Base-by-base conservation (phyloP, 1,284 basidiomycete genomes). In the Cryptococcus jaspeensis region DNA sequence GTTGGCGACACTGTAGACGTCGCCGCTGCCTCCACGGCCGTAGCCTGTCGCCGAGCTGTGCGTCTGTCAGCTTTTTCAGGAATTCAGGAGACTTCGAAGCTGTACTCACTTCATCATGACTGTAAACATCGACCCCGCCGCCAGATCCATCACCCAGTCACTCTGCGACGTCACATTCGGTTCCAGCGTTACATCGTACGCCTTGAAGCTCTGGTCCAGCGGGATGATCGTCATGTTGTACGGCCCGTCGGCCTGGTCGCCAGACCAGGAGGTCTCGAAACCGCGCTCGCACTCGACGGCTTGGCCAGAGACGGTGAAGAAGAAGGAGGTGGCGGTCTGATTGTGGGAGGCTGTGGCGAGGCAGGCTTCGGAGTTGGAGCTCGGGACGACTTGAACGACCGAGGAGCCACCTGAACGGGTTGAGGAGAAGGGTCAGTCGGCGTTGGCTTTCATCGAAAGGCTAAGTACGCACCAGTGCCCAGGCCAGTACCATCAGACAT, bases 371-470 rank as follows among this genome's bases (percentile, higher is more conserved):
- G 58, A 35, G 35, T 55, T 50, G 5, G 67, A 62, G 5, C 53
- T 20, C 20, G 39, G 39, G 39, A 66, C 60, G 12, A 44, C 47
- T 40, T 69, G 69, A 28, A 72, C 58, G 40, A 63, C 61, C n/a
- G 67, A 63, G n/a, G 84, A 42, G 83, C 84, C 70, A 84, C 87
- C 64, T 82, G 81, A 1, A 88, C 86, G 39, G 7, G 39, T 7
- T 16, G 39, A n/a, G n/a, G 20, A 5, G 13, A 20, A 20, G 39
- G 1, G n/a, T 0, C n/a, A n/a, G 32, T 35, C 23, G 28, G 11
- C n/a, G n/a, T n/a, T n/a, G 15, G 22, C 15, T 23, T 23, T 38
- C 13, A 32, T 41, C 15, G 9, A 43, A n/a, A 15, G 23, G 18
- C n/a, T 22, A 43, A 15, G 37, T 23, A 56, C 62, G 39, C 22